Percentiles rank a stretch among this genome's conserved stretches.
phyloP scores from a whole-genome alignment of 2,329 filamentous ascomycete genomes.

The Diaporthe australafricana region DNA sequence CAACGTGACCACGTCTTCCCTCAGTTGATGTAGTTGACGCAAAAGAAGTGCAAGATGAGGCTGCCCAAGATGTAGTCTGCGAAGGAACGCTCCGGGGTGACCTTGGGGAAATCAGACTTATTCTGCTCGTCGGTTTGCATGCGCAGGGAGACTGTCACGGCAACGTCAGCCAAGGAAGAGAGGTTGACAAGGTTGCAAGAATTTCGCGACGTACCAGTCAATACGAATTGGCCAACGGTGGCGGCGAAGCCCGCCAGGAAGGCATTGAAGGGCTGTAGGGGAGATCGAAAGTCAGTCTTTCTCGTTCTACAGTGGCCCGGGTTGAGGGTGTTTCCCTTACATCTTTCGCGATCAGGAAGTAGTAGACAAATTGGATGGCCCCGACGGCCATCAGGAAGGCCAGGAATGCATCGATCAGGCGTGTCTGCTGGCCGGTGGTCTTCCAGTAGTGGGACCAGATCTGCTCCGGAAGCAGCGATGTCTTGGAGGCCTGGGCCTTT shows the following conservation, averaged over 20 bases:
- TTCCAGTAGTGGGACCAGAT: constrained; percentile 80
- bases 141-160: constrained; percentile 72
- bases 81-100: constrained; percentile 92
- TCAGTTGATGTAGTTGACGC: constrained; percentile 99
- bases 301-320: not conserved
- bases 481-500: constrained; percentile 26
- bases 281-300: constrained; percentile 39
- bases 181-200: no score
- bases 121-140: constrained; percentile 92
- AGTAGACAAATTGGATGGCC: constrained; percentile 93
- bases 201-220: constrained; percentile 76
- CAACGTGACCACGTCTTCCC: constrained; percentile 28
- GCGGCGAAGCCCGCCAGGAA: constrained; percentile 96
- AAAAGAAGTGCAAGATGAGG: constrained; percentile 97
- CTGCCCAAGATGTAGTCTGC: constrained; percentile 97
- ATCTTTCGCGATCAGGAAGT: constrained; percentile 91
- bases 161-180: constrained; percentile 4
- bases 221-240: constrained; percentile 96
- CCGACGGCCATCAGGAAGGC: constrained; percentile 87
- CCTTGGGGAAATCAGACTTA: constrained; percentile 78
- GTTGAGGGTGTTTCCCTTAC: constrained; percentile 64
- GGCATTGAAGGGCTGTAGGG: constrained; percentile 90
- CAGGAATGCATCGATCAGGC: constrained; percentile 93
- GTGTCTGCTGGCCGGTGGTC: constrained; percentile 88
- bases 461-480: constrained; percentile 46